These are phyloP conservation scores for Trifolium fragiferum DNA, from an alignment of 306 rosid species.

Conservation along the genomic window DNA sequence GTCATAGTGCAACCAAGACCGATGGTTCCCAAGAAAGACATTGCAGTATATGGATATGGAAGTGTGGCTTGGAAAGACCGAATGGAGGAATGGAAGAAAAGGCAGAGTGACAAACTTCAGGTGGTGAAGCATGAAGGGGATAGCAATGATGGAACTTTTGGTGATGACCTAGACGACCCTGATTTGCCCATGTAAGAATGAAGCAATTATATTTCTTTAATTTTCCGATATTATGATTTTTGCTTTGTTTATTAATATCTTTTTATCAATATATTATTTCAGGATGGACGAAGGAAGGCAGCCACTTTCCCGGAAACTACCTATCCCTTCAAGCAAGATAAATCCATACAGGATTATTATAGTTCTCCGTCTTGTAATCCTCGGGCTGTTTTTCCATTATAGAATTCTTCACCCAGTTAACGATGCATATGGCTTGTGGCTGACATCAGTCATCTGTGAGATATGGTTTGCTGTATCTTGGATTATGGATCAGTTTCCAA, in stretches of 20 bases:
- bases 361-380: slow-evolving; percentile 77
- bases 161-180: slow-evolving; percentile 73
- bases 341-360: slow-evolving; percentile 93
- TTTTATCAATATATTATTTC: slow-evolving; percentile 38
- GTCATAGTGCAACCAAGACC: slow-evolving; percentile 87
- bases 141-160: slow-evolving; percentile 53
- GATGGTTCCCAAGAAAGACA: slow-evolving; percentile 93
- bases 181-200: slow-evolving; percentile 77
- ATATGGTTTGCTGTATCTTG: slow-evolving; percentile 98
- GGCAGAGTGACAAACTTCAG: slow-evolving; percentile 87
- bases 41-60: slow-evolving; percentile 95
- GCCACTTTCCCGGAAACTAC: slow-evolving; percentile 88
- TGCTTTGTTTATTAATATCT: slow-evolving; percentile 8
- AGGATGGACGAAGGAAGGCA: slow-evolving; percentile 99
- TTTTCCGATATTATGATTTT: slow-evolving; percentile 10
- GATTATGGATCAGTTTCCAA: slow-evolving; percentile 97
- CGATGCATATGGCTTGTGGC: slow-evolving; percentile 94
- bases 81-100: slow-evolving; percentile 95
- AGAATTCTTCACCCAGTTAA: slow-evolving; percentile 93
- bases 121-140: slow-evolving; percentile 88
- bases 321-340: slow-evolving; percentile 92
- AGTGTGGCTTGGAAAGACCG: slow-evolving; percentile 98
- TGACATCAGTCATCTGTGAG: slow-evolving; percentile 96
- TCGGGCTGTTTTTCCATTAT: slow-evolving; percentile 86
- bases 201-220: slow-evolving; percentile 11